Evolutionary conservation across 2,329 filamentous ascomycete genomes (phyloP), one percentile per base, ranked within the genome.

Genomic region (Ambrosiella xylebori): DNA sequence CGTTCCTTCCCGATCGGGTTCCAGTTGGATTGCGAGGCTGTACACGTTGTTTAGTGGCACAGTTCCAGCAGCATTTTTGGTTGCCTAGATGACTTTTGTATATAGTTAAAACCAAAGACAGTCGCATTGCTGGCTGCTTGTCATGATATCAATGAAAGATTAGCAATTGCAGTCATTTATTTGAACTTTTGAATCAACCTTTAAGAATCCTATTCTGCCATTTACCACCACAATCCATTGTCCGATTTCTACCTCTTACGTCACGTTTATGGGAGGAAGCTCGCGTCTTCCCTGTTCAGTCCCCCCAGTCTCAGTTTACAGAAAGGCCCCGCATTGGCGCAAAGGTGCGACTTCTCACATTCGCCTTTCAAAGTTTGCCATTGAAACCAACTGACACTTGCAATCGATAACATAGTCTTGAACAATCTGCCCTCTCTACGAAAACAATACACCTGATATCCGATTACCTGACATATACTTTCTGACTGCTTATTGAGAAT

Each of bases 281-380:
- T 51, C 19, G 47, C 19, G 11, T 19, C 47, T 51, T 11, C 47
- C 47, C 47, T 51, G 9, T 51, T 36, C 35, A 19, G 13, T 9
- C 19, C 27, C 9, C 17, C 19, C 47, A 51, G 47, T 36, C 35
- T 19, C 47, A 51, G 44, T 15, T 47, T 54, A 58, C 35, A 17
- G 9, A 35, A 45, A 27, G 51, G 57, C 57, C 57, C 57, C 57
- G 51, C 57, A 50, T 51, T 51, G 47, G 47, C 47, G 47, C 47
- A 51, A 51, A 51, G 47, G 17, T 11, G 27, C 27, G 47, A 51
- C 11, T 7, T 11, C 27, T 11, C n/a, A 50, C 47, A 17, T 13
- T 13, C 11, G 44, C 11, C n/a, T n/a, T 47, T 17, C n/a, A 5
- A 41, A 41, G 4, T 27, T 27, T 5, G 4, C 27, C 2, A 27